A percentile compares a stretch with the other conserved stretches of the same genome.
Evolutionary conservation across 768 basidiomycete genomes (phyloP).

Genomic region (Suillus fuscotomentosus): DNA sequence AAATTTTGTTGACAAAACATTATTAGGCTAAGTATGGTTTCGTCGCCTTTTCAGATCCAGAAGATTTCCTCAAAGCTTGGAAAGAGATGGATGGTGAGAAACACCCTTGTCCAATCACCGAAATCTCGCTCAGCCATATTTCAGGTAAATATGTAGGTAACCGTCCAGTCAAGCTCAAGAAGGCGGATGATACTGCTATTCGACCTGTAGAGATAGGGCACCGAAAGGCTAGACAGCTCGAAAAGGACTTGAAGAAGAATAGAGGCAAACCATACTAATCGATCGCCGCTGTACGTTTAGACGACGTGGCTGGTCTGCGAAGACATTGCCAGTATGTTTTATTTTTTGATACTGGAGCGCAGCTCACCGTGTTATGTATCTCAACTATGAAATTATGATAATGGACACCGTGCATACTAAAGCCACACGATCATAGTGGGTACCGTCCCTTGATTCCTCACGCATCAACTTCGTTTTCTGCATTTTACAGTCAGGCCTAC

Average conservation of each 20-base stretch:
- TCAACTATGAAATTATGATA: constrained; percentile 3
- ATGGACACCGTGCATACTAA: not conserved
- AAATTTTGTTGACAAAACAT: constrained; percentile 4
- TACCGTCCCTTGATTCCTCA: not conserved
- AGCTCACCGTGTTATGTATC: constrained; percentile 20
- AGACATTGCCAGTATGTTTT: constrained; percentile 27
- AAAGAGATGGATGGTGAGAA: constrained; percentile 96
- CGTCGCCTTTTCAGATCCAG: constrained; percentile 96
- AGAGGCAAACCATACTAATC: constrained; percentile 76
- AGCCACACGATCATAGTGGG: not conserved
- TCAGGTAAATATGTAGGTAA: constrained; percentile 96
- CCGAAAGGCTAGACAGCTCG: constrained; percentile 86
- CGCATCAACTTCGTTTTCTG: not conserved
- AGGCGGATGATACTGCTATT: constrained; percentile 84
- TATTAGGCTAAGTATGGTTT: constrained; percentile 93
- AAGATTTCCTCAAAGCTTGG: constrained; percentile 98
- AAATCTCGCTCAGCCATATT: constrained; percentile 4
- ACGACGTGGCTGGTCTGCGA: not conserved
- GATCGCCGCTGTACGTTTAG: not conserved
- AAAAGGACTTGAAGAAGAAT: constrained; percentile 91
- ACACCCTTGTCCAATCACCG: not conserved
- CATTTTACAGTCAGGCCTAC: not conserved
- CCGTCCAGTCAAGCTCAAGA: constrained; percentile 94
- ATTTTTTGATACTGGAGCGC: constrained; percentile 18
- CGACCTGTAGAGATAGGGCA: constrained; percentile 92